Evolutionary conservation across 345 rosid species (phyloP), one percentile per base, ranked within the genome.

Genomic region (Clausena lansium): DNA sequence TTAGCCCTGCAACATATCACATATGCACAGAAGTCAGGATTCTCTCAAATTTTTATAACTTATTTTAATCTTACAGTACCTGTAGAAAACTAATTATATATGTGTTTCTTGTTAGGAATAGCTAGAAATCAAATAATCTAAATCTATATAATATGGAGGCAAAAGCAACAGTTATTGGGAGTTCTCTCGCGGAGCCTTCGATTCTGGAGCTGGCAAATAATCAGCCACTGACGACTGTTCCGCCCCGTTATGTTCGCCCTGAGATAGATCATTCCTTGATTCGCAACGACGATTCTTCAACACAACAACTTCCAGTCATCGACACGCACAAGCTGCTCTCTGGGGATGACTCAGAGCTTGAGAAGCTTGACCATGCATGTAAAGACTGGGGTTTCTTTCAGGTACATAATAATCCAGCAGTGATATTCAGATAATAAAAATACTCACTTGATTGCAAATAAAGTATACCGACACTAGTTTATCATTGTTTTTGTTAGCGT

Each of bases 321-420:
- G 73, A 79, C 50, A 6, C 73, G 66, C 15, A 50, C 8, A 78
- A 6, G 45, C 11, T 78, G 38, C 55, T 78, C 39, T 32, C 70
- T 1, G 62, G 62, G 15, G 70, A 77, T 35, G 62, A 62, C 5
- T 71, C 71, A 25, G 81, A 78, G 30, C 32, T 70, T 6, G 64
- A 62, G 27, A 77, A 70, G 54, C 19, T 77, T 61, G 76, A 77
- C 54, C 32, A 9, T 25, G 81, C 81, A 1, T 78, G 71, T 57
- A 57, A 52, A 63, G 57, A 78, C 5, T 84, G 82, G 85, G 87
- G 85, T 32, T 84, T 84, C 81, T 84, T 84, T 59, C 85, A 84
- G 87, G 87, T 82, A 71, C 27, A 4, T 32, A 9, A 11, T 41
- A 11, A 41, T 41, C 10, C 4, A 41, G 50, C 50, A 41, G 50